Evolutionary conservation across 2,329 filamentous ascomycete species (phyloP), one percentile per base, ranked within the genome.

Genomic region (Cladorrhinum sp.): DNA sequence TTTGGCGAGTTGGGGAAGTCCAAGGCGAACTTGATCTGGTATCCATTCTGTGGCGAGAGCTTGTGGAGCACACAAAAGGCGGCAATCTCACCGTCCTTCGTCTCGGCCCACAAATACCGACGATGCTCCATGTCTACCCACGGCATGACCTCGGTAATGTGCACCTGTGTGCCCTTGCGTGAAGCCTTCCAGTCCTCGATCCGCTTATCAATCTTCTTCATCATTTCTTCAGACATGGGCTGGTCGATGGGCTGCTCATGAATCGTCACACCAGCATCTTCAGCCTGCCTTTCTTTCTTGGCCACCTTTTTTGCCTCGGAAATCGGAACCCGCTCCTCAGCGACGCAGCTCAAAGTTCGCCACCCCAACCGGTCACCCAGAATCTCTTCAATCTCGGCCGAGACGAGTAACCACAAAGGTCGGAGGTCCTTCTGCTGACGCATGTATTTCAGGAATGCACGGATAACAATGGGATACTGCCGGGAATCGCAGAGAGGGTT

Each of bases 21-120:
- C 58, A 97, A 86, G n/a, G 90, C 90, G 80, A 95, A 96, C 79
- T 97, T 97, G 72, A 96, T 88, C 78, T 97, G 93, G 86, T 92
- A 96, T 58, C 93, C 93, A 72, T 96, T 86, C 36, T 85, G 80
- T 1, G 92, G 91, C 2, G 89, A 85, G 26, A 97, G 85, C 73
- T 92, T 90, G 57, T 90, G 90, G 69, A 97, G 80, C 8, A 94
- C 87, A n/a, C 94, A 88, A 61, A 97, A 83, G 33, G 89, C 88
- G 48, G 82, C 82, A 60, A 97, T 85, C 62, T 82, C 85, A 64
- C 90, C 90, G 16, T 90, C 83, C 70, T 84, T 82, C 66, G 90
- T 90, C 66, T 88, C 82, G 9, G 91, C 89, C 69, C 91, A 90
- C 71, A 93, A 91, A 79, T 96, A 97, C 65, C 91, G 89, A 16